Percentiles rank a stretch among this genome's conserved stretches.
These are phyloP conservation scores for Colletotrichum tamarilloi DNA, from an alignment of 2,329 filamentous ascomycete genomes.

Conservation along the genomic window DNA sequence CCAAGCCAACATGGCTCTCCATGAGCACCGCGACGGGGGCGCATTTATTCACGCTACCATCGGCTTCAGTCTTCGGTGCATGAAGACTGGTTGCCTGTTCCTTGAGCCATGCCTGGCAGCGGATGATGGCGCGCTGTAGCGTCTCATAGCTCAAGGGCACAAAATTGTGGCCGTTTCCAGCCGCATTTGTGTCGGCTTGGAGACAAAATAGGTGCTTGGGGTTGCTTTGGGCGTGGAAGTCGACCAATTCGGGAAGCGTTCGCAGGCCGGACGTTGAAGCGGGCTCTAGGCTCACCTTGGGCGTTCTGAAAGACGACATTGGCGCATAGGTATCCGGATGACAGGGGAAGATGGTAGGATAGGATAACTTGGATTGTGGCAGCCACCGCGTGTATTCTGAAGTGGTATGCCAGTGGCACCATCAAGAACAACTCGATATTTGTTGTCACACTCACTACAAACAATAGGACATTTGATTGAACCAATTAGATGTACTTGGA, in stretches of 20 bases:
- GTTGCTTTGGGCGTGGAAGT: constrained; percentile 43
- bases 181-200: constrained; percentile 36
- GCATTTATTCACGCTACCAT: constrained; percentile 24
- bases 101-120: constrained; percentile 37
- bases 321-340: no score
- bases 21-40: constrained; percentile 42
- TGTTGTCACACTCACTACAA: no score
- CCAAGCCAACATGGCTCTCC: constrained; percentile 44
- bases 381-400: no score
- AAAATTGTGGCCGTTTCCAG: neutral
- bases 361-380: no score
- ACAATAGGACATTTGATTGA: no score
- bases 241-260: constrained; percentile 40
- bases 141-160: constrained; percentile 37
- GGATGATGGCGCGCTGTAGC: constrained; percentile 37
- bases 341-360: no score
- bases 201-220: constrained; percentile 41
- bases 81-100: constrained; percentile 19
- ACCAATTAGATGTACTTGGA: no score
- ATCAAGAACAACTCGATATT: no score
- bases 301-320: no score
- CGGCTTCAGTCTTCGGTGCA: neutral
- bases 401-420: no score
- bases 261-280: no score
- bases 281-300: no score